These are phyloP conservation scores for Paecilomyces variotii DNA, from an alignment of 2,329 filamentous ascomycete genomes.

Conservation along the genomic window DNA sequence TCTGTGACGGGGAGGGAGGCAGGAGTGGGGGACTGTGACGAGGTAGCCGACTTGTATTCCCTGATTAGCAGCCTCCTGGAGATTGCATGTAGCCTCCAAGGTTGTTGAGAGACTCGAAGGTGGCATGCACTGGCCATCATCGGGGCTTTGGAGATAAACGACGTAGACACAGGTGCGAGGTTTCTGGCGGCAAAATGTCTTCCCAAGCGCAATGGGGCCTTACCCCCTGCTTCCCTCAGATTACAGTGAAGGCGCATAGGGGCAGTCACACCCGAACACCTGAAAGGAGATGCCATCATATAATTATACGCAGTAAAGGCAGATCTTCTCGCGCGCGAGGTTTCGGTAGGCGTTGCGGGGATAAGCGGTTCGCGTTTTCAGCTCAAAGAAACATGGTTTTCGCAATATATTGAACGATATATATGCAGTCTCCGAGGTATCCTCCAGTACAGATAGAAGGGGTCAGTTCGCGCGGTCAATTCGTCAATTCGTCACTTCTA, in stretches of 20 bases:
- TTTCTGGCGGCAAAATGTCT: not conserved
- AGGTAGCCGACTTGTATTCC: not conserved
- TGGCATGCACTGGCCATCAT: not conserved
- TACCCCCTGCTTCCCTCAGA: not conserved
- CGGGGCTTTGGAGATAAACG: not conserved
- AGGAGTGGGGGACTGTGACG: not conserved
- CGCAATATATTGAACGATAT: not conserved
- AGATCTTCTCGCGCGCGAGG: not conserved
- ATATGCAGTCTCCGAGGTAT: not conserved
- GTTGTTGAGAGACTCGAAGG: not conserved
- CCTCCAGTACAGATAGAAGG: not conserved
- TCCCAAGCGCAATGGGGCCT: not conserved
- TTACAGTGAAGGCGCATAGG: not conserved
- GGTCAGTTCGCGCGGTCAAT: not conserved
- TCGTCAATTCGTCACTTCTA: not conserved
- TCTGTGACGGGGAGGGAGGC: constrained; percentile 1
- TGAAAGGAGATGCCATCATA: not conserved
- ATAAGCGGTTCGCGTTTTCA: not conserved
- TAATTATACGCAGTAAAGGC: not conserved
- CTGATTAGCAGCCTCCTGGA: not conserved
- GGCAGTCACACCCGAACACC: not conserved
- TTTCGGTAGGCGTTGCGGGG: not conserved
- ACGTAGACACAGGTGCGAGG: not conserved
- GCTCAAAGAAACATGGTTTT: not conserved
- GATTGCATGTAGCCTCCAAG: not conserved